Conservation (phyloP, 805 yeast species). For the Brettanomyces nanus region DNA sequence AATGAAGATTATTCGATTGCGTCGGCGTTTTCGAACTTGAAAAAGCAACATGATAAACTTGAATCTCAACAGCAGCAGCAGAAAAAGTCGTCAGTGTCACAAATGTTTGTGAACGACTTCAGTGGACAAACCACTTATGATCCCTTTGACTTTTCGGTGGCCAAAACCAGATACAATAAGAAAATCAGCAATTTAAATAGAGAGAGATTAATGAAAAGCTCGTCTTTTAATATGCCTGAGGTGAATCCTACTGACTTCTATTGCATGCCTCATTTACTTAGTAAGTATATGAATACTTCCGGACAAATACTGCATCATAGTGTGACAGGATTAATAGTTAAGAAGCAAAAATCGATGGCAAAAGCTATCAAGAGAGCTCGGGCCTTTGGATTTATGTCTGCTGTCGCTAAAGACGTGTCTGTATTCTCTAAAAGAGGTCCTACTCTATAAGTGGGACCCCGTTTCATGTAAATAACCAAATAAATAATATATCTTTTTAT, state of each 20-base stretch:
- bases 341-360: conserved; percentile 62
- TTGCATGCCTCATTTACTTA: conserved; percentile 61
- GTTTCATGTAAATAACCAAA: not conserved
- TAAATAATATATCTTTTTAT: conserved; percentile 2
- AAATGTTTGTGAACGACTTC: conserved; percentile 38
- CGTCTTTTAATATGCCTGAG: conserved; percentile 30
- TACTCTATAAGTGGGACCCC: conserved; percentile 14
- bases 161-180: conserved; percentile 44
- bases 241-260: conserved; percentile 66
- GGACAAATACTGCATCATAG: conserved; percentile 74
- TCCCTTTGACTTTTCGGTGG: conserved; percentile 71
- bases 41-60: conserved; percentile 13
- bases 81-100: conserved; percentile 28
- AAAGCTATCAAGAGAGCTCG: conserved; percentile 77
- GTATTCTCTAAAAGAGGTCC: conserved; percentile 27
- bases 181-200: conserved; percentile 16
- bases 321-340: conserved; percentile 56
- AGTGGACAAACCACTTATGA: conserved; percentile 53
- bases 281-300: conserved; percentile 55
- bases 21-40: conserved; percentile 14
- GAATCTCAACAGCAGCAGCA: conserved; percentile 15
- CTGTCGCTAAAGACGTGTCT: conserved; percentile 57
- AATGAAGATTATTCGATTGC: conserved; percentile 9
- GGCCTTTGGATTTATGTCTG: conserved; percentile 69
- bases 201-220: conserved; percentile 19